Evolutionary conservation across 1,284 basidiomycete genomes (phyloP), one percentile per base, ranked within the genome.

Genomic region (Butyriboletus appendiculatus): DNA sequence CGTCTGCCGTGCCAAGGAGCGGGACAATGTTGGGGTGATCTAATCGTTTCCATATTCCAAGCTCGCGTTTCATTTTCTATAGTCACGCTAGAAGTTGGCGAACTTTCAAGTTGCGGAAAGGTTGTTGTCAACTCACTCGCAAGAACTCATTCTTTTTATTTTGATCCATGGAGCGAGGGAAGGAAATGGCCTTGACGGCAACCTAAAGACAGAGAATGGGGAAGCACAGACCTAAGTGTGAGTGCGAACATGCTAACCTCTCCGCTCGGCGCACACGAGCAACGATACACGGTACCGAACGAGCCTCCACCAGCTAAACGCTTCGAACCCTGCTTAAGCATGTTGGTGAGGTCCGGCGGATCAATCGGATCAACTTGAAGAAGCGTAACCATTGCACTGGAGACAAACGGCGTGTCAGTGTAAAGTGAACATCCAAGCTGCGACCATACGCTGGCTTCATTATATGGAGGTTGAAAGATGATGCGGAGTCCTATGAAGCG

Each of bases 41-140:
- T 18, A 58, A 6, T 37, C 46, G 34, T 39, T 10, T 39, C 56
- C 56, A 57, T 39, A 57, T 35, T 32, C 45, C 48, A 22, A 44
- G 22, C 10, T 53, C 56, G 9, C 56, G 56, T 15, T 2, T 47
- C 3, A 44, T n/a, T 48, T 57, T 57, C 55, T 57, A 32, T 10
- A 24, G 24, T 11, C 5, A 11, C 8, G 9, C 12, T 1, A 5
- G 20, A 20, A 26, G 20, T 45, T 26, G 37, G 33, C n/a, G 2
- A 16, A 18, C 1, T 18, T 11, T 9, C 8, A 1, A n/a, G 7
- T 4, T 28, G 28, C 8, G 28, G 4, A 3, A 15, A 41, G 1
- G 4, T 22, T 37, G 5, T 18, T 15, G 26, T 28, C 28, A 28
- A 10, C 28, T 28, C 28, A 28, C 28, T 28, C 28, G 35, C 14